These are phyloP conservation scores for Pseudevernia furfuracea DNA, from an alignment of 495 filamentous ascomycete species.

Conservation along the genomic window DNA sequence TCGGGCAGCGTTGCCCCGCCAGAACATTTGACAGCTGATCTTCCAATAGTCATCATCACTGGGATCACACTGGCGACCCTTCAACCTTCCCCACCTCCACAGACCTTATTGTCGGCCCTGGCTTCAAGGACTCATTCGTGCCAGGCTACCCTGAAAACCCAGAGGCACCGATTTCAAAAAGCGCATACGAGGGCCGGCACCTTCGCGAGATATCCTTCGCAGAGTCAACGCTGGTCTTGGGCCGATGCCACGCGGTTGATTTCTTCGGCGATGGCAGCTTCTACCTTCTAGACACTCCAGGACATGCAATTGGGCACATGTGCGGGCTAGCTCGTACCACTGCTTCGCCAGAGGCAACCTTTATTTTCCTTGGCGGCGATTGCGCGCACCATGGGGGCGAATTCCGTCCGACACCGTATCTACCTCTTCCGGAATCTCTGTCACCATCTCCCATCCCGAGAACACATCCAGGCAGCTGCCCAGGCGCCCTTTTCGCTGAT, in stretches of 20 bases:
- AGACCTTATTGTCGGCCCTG: constrained; percentile 29
- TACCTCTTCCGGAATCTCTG: constrained; percentile 7
- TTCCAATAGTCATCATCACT: constrained; percentile 41
- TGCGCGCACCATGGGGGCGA: constrained; percentile 25
- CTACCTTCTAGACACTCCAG: constrained; percentile 38
- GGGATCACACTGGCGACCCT: constrained; percentile 33
- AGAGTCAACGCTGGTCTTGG: constrained; percentile 30
- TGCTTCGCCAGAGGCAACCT: constrained; percentile 14
- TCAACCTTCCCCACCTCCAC: constrained; percentile 29
- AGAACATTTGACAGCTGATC: constrained; percentile 26
- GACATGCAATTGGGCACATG: constrained; percentile 37
- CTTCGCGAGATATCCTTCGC: constrained; percentile 39
- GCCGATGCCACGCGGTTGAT: constrained; percentile 45
- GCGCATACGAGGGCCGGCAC: constrained; percentile 21
- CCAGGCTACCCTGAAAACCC: constrained; percentile 28
- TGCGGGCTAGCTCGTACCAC: constrained; percentile 35
- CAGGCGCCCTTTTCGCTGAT: neutral
- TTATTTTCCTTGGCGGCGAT: constrained; percentile 33
- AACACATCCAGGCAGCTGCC: neutral
- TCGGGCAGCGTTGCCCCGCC: neutral
- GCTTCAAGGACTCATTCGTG: constrained; percentile 26
- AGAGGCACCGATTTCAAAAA: constrained; percentile 14
- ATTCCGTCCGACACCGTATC: constrained; percentile 5
- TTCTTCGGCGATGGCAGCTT: constrained; percentile 39
- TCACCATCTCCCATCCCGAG: neutral